A percentile compares a stretch with the other conserved stretches of the same genome.
Evolutionary conservation across 768 basidiomycete genomes (phyloP).

Genomic region (Trametes punicea): DNA sequence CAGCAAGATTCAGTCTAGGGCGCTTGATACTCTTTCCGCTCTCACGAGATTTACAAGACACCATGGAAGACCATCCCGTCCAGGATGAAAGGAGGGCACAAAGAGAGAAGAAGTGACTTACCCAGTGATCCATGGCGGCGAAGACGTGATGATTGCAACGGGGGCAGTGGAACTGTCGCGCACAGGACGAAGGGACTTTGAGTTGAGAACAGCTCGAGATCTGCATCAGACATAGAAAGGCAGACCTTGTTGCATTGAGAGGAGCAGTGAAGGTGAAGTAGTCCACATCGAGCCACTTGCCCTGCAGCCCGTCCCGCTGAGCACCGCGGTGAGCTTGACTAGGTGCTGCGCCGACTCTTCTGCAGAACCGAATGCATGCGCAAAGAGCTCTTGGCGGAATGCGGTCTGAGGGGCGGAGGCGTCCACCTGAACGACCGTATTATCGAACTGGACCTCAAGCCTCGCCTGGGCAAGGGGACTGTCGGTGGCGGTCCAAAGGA

Average conservation of each 20-base stretch:
- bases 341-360: slow-evolving; percentile 17
- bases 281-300: slow-evolving; percentile 30
- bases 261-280: slow-evolving; percentile 24
- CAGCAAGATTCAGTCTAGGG: too few relatives aligned
- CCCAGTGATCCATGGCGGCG: slow-evolving; percentile 12
- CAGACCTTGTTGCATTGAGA: slow-evolving; percentile 4
- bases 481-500: background rate
- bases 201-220: background rate
- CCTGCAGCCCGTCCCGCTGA: slow-evolving; percentile 6
- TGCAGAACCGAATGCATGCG: slow-evolving; percentile 15
- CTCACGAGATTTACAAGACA: too few relatives aligned
- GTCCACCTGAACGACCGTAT: slow-evolving; percentile 20
- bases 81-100: background rate
- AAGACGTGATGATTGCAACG: slow-evolving; percentile 8
- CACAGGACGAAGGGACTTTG: background rate
- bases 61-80: background rate
- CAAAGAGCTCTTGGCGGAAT: slow-evolving; percentile 28
- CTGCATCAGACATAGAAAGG: slow-evolving; percentile 1
- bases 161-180: background rate
- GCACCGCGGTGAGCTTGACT: slow-evolving; percentile 22
- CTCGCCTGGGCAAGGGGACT: slow-evolving; percentile 13
- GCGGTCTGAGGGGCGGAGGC: slow-evolving; percentile 15
- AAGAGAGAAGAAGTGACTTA: background rate
- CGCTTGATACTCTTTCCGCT: too few relatives aligned
- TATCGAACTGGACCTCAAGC: slow-evolving; percentile 26